Base-by-base conservation (phyloP, 108 stramenopile species). In the Pseudonitzschia multiseries region DNA sequence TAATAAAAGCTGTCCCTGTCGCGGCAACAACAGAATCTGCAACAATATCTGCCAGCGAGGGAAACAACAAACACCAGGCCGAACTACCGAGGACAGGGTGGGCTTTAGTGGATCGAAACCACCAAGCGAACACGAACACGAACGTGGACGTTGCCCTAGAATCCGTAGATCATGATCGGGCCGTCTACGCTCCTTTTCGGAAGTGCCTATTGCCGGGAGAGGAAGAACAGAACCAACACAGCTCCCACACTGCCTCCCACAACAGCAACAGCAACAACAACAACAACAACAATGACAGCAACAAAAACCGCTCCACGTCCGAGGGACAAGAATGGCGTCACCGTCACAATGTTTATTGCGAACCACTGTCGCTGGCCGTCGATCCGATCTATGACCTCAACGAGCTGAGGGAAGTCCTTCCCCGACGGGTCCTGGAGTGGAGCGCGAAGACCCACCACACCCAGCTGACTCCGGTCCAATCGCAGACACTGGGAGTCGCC, bases 381-480 rank as follows among this genome's bases (percentile, higher is more conserved):
- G 89, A 91, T 81, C 93, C 93, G 2, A 80, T 92, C 2, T 71
- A 78, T 8, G 72, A 79, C 1, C 90, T 87, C 70, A 73, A 62
- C 21, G 83, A 77, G 52, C 40, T 79, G 13, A 8, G 68, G 42
- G 66, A 43, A 41, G 32, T 85, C n/a, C 79, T 89, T 48, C 86
- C 86, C 10, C 65, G 20, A 24, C 15, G 40, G 18, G 42, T 79
- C 2, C 44, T 72, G 65, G 40, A 57, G 43, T 75, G 74, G 74
- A 71, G 69, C 62, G 26, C 50, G 18, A 59, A 21, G 59, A 66
- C 87, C 57, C 69, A 79, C n/a, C 95, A 89, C 76, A 69, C 72
- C 28, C 75, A 82, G 64, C 97, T 97, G 17, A 99, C 99, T 21
- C 87, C 93, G 13, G 98, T 99, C 21, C 99, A 99, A 79, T 81